Evolutionary conservation across 2,329 filamentous ascomycete genomes (phyloP).

Genomic region (Hymenoscyphus infarciens): DNA sequence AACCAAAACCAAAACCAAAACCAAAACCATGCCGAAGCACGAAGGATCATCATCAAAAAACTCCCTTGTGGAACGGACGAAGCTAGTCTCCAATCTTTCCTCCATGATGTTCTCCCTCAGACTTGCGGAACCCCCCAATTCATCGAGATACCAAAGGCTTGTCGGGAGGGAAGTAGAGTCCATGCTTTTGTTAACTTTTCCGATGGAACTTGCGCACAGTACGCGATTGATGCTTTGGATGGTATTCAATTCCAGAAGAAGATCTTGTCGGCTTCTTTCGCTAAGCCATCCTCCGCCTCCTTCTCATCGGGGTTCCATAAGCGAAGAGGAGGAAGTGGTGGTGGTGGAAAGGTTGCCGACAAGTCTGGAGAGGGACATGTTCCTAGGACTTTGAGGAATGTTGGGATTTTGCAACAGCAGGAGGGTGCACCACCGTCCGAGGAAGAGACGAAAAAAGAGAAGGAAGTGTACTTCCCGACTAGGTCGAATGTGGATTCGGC

Average conservation of each 20-base stretch:
- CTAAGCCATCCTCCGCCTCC: neutral
- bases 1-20: too few relatives aligned
- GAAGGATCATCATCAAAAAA: conserved; percentile 28
- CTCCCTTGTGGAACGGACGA: conserved; percentile 13
- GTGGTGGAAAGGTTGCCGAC: too few relatives aligned
- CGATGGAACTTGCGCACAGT: conserved; percentile 1
- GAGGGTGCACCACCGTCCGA: too few relatives aligned
- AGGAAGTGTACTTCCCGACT: neutral
- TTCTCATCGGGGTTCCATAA: neutral
- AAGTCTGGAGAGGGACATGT: too few relatives aligned
- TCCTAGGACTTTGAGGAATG: neutral
- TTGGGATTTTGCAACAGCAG: neutral
- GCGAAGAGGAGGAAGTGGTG: too few relatives aligned
- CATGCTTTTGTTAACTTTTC: conserved; percentile 25
- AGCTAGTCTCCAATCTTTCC: conserved; percentile 12
- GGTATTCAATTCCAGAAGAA: neutral
- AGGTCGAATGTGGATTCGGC: neutral
- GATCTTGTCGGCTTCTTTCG: neutral
- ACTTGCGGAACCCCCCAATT: conserved; percentile 7
- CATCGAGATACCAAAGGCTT: conserved; percentile 18
- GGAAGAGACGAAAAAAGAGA: too few relatives aligned
- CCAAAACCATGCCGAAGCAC: conserved; percentile 12
- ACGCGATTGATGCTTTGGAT: conserved; percentile 4
- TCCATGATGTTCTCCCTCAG: conserved; percentile 5
- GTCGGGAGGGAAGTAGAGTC: conserved; percentile 15